Conservation (phyloP, 2,329 filamentous ascomycete genomes). For the Pestalotiopsis sp. region DNA sequence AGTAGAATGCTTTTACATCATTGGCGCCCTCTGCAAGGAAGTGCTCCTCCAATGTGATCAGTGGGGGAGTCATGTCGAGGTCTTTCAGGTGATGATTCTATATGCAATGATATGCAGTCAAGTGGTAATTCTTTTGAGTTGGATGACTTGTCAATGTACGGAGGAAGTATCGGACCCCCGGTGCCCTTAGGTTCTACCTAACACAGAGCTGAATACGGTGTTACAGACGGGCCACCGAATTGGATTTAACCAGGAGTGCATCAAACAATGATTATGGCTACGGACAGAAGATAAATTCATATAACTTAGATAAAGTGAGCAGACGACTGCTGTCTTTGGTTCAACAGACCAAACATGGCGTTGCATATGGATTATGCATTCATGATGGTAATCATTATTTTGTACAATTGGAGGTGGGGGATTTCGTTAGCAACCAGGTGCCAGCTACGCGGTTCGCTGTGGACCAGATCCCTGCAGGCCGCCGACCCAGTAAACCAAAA, state of each 20-base stretch:
- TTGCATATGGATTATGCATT: too few species aligned
- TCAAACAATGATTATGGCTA: too few species aligned
- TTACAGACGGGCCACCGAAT: neutral
- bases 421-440: too few species aligned
- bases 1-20: constrained; percentile 13
- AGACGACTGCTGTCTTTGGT: too few species aligned
- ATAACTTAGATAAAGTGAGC: too few species aligned
- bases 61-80: constrained; percentile 14
- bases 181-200: neutral
- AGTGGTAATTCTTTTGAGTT: neutral
- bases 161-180: neutral
- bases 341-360: too few species aligned
- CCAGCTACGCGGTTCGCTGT: too few species aligned
- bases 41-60: constrained; percentile 24
- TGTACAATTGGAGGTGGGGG: too few species aligned
- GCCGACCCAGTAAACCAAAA: too few species aligned
- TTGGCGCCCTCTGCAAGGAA: constrained; percentile 20
- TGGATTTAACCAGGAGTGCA: neutral
- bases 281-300: too few species aligned
- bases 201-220: neutral
- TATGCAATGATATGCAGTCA: neutral
- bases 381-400: too few species aligned
- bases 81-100: neutral
- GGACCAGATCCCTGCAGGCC: too few species aligned
- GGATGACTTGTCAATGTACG: neutral